Percentiles rank a stretch among this genome's conserved stretches.
These are phyloP conservation scores for Pseudofabraea citricarpa DNA, from an alignment of 2,329 filamentous ascomycete species.

Conservation along the genomic window DNA sequence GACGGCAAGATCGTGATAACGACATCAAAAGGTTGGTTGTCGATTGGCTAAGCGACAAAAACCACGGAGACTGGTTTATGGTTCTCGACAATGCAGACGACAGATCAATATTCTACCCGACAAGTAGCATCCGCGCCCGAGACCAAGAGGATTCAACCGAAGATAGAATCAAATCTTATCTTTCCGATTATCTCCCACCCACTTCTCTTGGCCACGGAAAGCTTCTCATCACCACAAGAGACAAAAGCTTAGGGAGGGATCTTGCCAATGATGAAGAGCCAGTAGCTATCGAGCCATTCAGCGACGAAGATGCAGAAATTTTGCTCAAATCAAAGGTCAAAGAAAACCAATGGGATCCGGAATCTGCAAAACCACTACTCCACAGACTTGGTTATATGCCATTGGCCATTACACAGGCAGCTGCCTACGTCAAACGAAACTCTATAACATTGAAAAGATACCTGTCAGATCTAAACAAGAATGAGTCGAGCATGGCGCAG, in stretches of 20 bases:
- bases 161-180: neutral
- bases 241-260: neutral
- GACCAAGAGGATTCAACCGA: too few relatives aligned
- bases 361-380: slow-evolving; percentile 13
- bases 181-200: neutral
- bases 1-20: slow-evolving; percentile 11
- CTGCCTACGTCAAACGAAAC: slow-evolving; percentile 21
- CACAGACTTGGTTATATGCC: slow-evolving; percentile 22
- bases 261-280: neutral
- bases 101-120: slow-evolving; percentile 5
- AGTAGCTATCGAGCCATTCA: neutral
- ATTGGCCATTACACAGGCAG: slow-evolving; percentile 24
- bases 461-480: slow-evolving; percentile 30
- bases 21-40: slow-evolving; percentile 12
- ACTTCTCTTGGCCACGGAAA: neutral
- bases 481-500: slow-evolving; percentile 22
- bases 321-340: neutral
- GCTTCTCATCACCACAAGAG: neutral
- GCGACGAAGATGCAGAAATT: neutral
- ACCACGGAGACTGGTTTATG: slow-evolving; percentile 16
- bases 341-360: neutral
- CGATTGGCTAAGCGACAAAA: slow-evolving; percentile 13
- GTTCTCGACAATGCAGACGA: slow-evolving; percentile 20
- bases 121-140: too few relatives aligned
- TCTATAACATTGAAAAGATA: slow-evolving; percentile 32